Percentiles rank a stretch among this genome's conserved stretches.
Evolutionary conservation across 2,329 filamentous ascomycete genomes (phyloP).

Genomic region (Gaeumannomyces sp.): DNA sequence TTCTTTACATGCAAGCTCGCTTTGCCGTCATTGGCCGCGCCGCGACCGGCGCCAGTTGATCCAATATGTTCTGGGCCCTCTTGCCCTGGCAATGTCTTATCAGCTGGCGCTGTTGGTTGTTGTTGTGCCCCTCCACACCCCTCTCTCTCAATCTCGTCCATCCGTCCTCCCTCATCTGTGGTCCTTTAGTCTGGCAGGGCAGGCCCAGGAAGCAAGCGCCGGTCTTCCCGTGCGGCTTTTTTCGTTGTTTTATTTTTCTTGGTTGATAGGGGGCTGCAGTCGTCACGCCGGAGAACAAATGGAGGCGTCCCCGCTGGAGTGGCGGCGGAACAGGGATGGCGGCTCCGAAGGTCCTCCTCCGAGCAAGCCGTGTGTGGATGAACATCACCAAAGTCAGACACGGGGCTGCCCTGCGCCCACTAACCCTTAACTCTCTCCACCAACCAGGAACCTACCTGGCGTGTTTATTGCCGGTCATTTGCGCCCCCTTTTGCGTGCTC

Average conservation of each 20-base stretch:
- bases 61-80: neutral
- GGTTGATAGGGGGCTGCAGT: constrained; percentile 10
- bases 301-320: neutral
- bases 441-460: neutral
- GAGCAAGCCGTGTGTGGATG: neutral
- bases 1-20: neutral
- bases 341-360: neutral
- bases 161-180: neutral
- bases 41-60: neutral
- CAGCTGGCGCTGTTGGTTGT: neutral
- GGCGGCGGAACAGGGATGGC: neutral
- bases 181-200: neutral
- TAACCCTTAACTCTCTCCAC: too few relatives aligned
- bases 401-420: neutral
- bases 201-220: neutral
- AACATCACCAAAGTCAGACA: neutral
- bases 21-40: neutral
- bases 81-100: neutral
- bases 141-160: neutral
- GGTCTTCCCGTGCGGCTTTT: neutral
- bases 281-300: constrained; percentile 9
- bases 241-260: neutral
- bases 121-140: neutral
- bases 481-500: neutral
- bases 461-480: neutral